These are phyloP conservation scores for Aspergillus coremiiformis DNA, from an alignment of 495 filamentous ascomycete genomes.

Conservation along the genomic window DNA sequence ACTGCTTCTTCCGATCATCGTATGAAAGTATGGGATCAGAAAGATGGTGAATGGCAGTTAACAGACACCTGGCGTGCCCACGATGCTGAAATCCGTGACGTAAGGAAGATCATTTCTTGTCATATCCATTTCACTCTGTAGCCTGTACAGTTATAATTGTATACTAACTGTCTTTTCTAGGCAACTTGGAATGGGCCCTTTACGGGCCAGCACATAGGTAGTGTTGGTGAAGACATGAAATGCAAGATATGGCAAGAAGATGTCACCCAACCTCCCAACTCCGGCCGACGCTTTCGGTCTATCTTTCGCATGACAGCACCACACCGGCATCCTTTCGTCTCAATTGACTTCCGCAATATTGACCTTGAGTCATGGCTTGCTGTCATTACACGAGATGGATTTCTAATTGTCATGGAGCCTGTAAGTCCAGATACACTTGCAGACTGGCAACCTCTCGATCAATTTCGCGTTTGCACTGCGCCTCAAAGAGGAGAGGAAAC, in stretches of 20 bases:
- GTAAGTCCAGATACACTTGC: constrained; percentile 74
- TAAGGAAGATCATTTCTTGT: constrained; percentile 30
- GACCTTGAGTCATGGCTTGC: constrained; percentile 74
- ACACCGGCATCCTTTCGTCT: constrained; percentile 59
- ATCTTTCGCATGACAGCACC: constrained; percentile 50
- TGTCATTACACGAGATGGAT: constrained; percentile 71
- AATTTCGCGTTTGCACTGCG: constrained; percentile 54
- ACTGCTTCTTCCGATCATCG: constrained; percentile 89
- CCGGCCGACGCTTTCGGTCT: constrained; percentile 68
- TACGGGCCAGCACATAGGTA: constrained; percentile 55
- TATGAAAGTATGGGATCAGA: constrained; percentile 85
- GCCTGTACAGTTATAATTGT: constrained; percentile 1
- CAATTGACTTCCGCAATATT: constrained; percentile 71
- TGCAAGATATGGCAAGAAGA: constrained; percentile 90
- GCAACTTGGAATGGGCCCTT: constrained; percentile 72
- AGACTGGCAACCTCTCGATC: constrained; percentile 67
- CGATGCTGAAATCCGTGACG: constrained; percentile 83
- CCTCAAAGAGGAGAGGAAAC: constrained; percentile 72
- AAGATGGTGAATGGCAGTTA: constrained; percentile 67
- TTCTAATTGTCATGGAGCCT: constrained; percentile 75
- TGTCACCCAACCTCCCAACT: constrained; percentile 58
- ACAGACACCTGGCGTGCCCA: constrained; percentile 89
- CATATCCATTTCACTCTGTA: neutral
- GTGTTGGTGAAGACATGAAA: constrained; percentile 76
- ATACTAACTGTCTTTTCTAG: constrained; percentile 33